Evolutionary conservation across 1,284 basidiomycete species (phyloP).

Genomic region (Inonotus obliquus): DNA sequence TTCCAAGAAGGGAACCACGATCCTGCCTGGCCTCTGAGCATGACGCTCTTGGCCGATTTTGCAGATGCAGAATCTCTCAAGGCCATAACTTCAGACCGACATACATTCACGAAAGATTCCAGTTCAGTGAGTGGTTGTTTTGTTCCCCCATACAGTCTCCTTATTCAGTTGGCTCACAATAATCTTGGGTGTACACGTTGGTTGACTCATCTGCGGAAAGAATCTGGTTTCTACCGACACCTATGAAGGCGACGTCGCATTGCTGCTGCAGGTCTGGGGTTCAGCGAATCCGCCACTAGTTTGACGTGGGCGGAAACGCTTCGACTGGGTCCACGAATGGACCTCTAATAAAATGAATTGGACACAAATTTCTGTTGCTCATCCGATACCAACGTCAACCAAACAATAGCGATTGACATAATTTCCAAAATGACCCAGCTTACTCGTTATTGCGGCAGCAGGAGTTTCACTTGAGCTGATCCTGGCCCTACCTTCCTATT

Average conservation of each 20-base stretch:
- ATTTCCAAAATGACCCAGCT: slow-evolving; percentile 9
- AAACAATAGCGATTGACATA: slow-evolving; percentile 1
- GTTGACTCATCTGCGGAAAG: slow-evolving; percentile 21
- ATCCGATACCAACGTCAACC: slow-evolving; percentile 11
- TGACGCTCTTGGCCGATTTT: too few species aligned
- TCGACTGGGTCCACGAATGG: slow-evolving; percentile 21
- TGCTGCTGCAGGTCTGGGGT: slow-evolving; percentile 20
- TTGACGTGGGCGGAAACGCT: slow-evolving; percentile 20
- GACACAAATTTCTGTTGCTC: slow-evolving; percentile 4
- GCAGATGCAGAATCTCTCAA: slow-evolving; percentile 13
- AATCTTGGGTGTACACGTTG: not conserved
- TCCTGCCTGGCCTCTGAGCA: too few species aligned
- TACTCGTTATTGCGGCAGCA: slow-evolving; percentile 19
- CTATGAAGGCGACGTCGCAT: slow-evolving; percentile 26
- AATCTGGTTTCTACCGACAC: slow-evolving; percentile 28
- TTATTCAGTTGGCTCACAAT: not conserved
- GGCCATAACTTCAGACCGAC: slow-evolving; percentile 8
- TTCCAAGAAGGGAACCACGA: too few species aligned
- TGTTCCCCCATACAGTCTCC: too few species aligned
- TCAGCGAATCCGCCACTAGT: slow-evolving; percentile 21
- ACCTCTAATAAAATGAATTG: slow-evolving; percentile 15
- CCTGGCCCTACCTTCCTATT: too few species aligned
- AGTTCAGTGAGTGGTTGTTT: not conserved
- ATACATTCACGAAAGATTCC: slow-evolving; percentile 12
- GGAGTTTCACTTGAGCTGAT: not conserved